These are phyloP conservation scores for Mercurialis annua DNA, from an alignment of 345 rosid genomes.

Conservation along the genomic window DNA sequence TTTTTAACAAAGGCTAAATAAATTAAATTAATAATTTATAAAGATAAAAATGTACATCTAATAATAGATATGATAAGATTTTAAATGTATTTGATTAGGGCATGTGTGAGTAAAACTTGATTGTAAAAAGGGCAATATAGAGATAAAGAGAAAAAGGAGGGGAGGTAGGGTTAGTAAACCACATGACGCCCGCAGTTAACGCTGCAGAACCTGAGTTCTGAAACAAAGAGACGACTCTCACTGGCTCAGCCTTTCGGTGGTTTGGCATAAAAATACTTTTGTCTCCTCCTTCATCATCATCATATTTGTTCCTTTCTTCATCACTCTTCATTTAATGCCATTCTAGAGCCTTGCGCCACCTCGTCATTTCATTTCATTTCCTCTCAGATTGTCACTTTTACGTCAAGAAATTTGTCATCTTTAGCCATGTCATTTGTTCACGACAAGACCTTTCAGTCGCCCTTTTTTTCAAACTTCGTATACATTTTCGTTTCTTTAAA, in stretches of 20 bases:
- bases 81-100: not conserved
- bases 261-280: not conserved
- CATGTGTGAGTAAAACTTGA: not conserved
- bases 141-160: not conserved
- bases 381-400: not conserved
- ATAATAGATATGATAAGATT: too few relatives aligned
- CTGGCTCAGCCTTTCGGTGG: conserved; percentile 14
- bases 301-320: conserved; percentile 12
- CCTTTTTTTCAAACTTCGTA: not conserved
- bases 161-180: not conserved
- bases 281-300: not conserved
- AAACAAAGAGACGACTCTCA: not conserved
- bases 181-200: conserved; percentile 24
- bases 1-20: too few relatives aligned
- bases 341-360: not conserved
- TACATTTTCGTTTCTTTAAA: too few relatives aligned
- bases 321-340: not conserved
- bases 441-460: not conserved
- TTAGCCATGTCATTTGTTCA: too few relatives aligned
- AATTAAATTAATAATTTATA: too few relatives aligned
- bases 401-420: not conserved
- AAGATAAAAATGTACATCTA: too few relatives aligned
- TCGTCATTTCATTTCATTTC: not conserved
- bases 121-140: not conserved
- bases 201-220: conserved; percentile 9